Percentiles rank a stretch among this genome's conserved stretches.
phyloP scores from a whole-genome alignment of 108 stramenopile species.

The Cylindrotheca fusiformis region DNA sequence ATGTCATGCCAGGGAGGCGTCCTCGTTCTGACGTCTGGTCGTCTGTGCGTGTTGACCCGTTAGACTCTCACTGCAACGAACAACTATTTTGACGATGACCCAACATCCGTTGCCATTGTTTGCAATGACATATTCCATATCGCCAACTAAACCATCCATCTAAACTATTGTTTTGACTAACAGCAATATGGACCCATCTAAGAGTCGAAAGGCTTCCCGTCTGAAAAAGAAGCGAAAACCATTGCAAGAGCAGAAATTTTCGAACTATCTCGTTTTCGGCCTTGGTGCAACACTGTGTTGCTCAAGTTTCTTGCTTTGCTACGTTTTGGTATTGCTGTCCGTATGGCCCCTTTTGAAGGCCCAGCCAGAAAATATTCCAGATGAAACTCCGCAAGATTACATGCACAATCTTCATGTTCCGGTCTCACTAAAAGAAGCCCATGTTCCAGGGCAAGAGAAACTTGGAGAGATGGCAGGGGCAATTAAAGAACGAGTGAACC shows the following conservation, averaged over 20 bases:
- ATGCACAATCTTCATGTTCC: conserved; percentile 30
- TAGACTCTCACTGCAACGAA: too few species aligned
- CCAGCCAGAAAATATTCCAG: conserved; percentile 3
- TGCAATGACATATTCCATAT: too few species aligned
- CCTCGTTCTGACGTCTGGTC: too few species aligned
- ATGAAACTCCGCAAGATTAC: conserved; percentile 16
- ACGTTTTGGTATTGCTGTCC: conserved; percentile 35
- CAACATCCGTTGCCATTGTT: too few species aligned
- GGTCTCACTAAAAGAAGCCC: conserved; percentile 17
- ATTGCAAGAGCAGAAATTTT: conserved; percentile 19
- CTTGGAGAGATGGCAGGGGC: conserved; percentile 25
- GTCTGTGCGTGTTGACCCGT: too few species aligned
- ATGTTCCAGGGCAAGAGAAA: conserved; percentile 15
- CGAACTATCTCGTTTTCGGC: conserved; percentile 49
- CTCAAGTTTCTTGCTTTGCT: conserved; percentile 35
- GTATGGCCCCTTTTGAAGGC: conserved; percentile 38
- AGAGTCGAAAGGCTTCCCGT: too few species aligned
- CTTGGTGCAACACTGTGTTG: conserved; percentile 31
- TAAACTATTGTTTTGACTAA: too few species aligned
- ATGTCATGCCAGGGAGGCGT: too few species aligned
- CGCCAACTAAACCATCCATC: too few species aligned
- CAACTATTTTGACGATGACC: too few species aligned
- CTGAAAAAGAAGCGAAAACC: background rate
- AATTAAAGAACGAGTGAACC: conserved; percentile 23
- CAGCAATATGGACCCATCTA: too few species aligned